Base-by-base conservation (phyloP, 805 yeast genomes). In the Barnettozyma vustinii region DNA sequence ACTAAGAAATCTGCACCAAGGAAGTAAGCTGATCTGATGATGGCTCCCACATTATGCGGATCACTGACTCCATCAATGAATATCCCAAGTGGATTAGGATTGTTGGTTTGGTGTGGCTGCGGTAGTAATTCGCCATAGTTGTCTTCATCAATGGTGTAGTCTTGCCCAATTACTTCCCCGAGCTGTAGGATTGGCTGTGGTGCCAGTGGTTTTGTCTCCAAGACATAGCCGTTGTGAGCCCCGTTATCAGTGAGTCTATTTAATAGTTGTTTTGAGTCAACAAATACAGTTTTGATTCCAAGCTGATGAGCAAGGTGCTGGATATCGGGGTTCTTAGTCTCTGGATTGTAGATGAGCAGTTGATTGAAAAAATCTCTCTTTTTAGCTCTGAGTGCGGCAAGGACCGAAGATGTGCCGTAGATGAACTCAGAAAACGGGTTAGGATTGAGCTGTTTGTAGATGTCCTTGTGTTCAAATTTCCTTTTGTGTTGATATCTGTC, bases 21-120 rank as follows among this genome's bases (percentile, higher is more conserved):
- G 66, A 75, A 89, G 66, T 81, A 84, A 0, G 95, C 92, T 2
- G 90, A 78, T 61, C 97, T 71, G 26, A 87, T 66, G 40, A 89
- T 79, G 21, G 92, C 94, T 8, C 97, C 97, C 56, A 87, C 71
- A 62, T 89, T 89, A 62, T 87, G 95, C 0, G 96, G 92, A 63
- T 89, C 96, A 13, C 87, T 79, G 40, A 90, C 74, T 50, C 86
- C 88, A 64, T 89, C 96, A 23, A 89, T 66, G 57, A 75, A 88
- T 3, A 89, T 55, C 0, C 89, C 96, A 16, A 90, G 57, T 2
- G 96, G 95, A 56, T 66, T 66, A 16, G 61, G 60, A 35, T 63
- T 65, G 20, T 51, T 51, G 1, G 62, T 54, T 9, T 32, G 18
- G 32, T 53, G 41, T 7, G 55, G 51, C 39, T 56, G 56, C 12